Evolutionary conservation across 805 yeast genomes (phyloP), one percentile per base, ranked within the genome.

Genomic region (Metschnikowia kofuensis): DNA sequence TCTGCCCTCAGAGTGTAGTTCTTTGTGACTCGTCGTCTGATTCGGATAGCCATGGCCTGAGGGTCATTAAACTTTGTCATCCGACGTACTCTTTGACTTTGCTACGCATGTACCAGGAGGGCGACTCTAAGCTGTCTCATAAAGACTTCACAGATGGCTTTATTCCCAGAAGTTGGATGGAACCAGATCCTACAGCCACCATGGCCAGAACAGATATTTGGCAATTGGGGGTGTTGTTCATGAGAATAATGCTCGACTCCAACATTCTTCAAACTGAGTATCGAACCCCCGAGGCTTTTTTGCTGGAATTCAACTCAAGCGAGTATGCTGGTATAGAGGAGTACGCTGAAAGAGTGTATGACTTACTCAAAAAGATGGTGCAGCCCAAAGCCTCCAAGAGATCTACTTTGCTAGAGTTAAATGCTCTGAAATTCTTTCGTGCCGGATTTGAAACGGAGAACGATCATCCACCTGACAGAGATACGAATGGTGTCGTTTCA

Each of bases 171-270:
- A 61, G 42, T 31, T 91, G 97, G 97, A 69, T 65, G 11, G 95
- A 97, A 0, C 97, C 98, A 0, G 97, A 91, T 63, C 54, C 84
- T 7, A 50, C 64, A 13, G 61, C 60, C 58, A 35, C 63, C 60
- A 13, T 48, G 84, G 87, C 12, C 85, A 85, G 89, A 64, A 84
- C 97, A 0, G 99, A 94, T 69, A 85, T 94, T 9, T 94, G 98
- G 98, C 87, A 87, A 60, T 68, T 90, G 36, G 99, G 97, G 7
- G 88, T 88, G 0, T 64, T 87, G 7, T 84, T 92, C 55, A 49
- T 67, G 49, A 56, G 70, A 28, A 58, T 73, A 3, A 71, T 73
- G 75, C 48, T 70, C 10, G 66, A 65, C 35, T 75, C 83, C 14
- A 82, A 86, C 53, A 70, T 84, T 63, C 73, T 88, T 4, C 71